Percentiles rank a stretch among this genome's conserved stretches.
phyloP scores from a whole-genome alignment of 1,284 basidiomycete species.

The Inonotus hispidus region DNA sequence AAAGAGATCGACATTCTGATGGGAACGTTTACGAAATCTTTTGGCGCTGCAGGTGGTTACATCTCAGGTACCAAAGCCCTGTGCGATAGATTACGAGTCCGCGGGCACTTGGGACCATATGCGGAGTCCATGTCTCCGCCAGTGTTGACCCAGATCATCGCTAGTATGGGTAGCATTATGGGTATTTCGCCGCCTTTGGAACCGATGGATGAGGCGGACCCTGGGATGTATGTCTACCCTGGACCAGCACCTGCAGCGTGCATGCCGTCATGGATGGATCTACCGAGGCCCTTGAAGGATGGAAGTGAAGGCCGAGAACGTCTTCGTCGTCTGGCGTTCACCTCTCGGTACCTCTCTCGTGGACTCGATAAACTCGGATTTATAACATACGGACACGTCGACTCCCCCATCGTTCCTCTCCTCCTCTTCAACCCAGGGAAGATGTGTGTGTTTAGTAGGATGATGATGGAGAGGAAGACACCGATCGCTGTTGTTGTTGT shows the following conservation, averaged over 20 bases:
- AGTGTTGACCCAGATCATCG: slow-evolving; percentile 86
- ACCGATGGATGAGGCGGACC: slow-evolving; percentile 30
- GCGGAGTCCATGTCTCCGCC: slow-evolving; percentile 91
- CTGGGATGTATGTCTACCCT: slow-evolving; percentile 38
- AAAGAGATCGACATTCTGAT: slow-evolving; percentile 87
- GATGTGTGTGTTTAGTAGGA: slow-evolving; percentile 82
- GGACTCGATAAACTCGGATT: slow-evolving; percentile 92
- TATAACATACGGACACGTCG: slow-evolving; percentile 90
- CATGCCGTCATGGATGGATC: slow-evolving; percentile 67
- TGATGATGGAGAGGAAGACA: slow-evolving; percentile 80
- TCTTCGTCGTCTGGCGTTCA: slow-evolving; percentile 89
- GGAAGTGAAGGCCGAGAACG: slow-evolving; percentile 82
- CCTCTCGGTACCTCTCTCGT: slow-evolving; percentile 85
- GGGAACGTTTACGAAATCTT: slow-evolving; percentile 99
- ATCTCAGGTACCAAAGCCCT: slow-evolving; percentile 80
- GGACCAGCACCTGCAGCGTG: slow-evolving; percentile 60
- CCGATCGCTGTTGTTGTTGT: slow-evolving; percentile 89
- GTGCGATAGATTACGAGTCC: slow-evolving; percentile 77
- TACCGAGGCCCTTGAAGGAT: slow-evolving; percentile 66
- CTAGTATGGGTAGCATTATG: slow-evolving; percentile 97
- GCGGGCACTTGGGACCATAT: slow-evolving; percentile 84
- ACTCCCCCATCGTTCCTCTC: slow-evolving; percentile 92
- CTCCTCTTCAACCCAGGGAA: slow-evolving; percentile 93
- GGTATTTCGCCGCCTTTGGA: slow-evolving; percentile 58
- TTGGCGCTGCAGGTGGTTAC: slow-evolving; percentile 96